These are phyloP conservation scores for Brachypodium distachyon DNA, from an alignment of 202 grass and related monocot genomes.

Conservation along the genomic window DNA sequence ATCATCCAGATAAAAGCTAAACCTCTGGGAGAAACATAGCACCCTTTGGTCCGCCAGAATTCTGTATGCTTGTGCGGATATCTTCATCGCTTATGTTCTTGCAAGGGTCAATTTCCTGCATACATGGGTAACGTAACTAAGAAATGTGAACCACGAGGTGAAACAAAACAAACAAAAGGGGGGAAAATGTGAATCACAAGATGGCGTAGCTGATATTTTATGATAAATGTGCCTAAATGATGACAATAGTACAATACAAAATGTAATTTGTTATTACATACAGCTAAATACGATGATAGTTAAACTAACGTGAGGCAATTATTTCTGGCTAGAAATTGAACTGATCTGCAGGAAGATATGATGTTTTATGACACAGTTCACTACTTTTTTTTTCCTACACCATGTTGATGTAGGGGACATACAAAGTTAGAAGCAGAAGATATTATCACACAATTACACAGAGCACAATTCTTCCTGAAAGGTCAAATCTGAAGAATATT, in stretches of 20 bases:
- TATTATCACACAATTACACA: not conserved
- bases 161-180: not conserved
- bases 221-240: not conserved
- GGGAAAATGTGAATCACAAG: not conserved
- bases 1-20: conserved; percentile 12
- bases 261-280: not conserved
- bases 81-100: conserved; percentile 80
- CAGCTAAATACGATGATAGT: not conserved
- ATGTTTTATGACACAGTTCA: not conserved
- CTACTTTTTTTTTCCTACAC: not conserved
- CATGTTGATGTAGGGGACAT: not conserved
- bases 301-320: not conserved
- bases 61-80: conserved; percentile 75
- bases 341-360: not conserved
- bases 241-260: not conserved
- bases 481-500: conserved; percentile 5
- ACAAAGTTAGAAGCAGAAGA: not conserved
- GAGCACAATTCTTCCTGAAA: not conserved
- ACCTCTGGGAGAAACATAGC: conserved; percentile 96
- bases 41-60: conserved; percentile 73
- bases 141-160: not conserved
- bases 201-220: not conserved
- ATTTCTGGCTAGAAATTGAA: not conserved
- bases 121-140: conserved; percentile 13
- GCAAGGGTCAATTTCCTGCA: conserved; percentile 89